Base-by-base conservation (phyloP, 257 asterid species). In the Nicotiana attenuata region DNA sequence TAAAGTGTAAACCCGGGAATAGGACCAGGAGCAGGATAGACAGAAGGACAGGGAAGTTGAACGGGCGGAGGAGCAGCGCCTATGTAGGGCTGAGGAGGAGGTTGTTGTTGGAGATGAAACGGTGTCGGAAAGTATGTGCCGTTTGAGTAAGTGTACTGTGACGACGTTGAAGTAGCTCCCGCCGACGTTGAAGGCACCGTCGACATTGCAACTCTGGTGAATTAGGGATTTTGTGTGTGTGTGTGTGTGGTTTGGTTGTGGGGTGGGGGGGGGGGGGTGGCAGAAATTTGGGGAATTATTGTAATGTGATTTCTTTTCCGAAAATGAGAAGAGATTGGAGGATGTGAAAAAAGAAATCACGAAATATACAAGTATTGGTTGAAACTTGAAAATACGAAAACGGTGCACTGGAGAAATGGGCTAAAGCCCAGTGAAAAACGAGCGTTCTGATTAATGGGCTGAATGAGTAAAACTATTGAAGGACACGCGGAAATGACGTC, bases 81-180 rank as follows among this genome's bases (percentile, higher is more conserved):
- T 83, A 89, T 91, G 87, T 92, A 92, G 60, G 95, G 38, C 24
- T 90, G 95, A 63, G 88, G 95, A 65, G 88, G 82, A 26, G 88
- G 90, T 79, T 89, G 77, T 75, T 89, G 99, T 78, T 96, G 98
- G 61, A 94, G 97, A 84, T 96, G 98, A 86, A 96, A 94, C 29
- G 98, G 98, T 73, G 97, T 96, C 82, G 99, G 97, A 29, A 94
- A 96, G 87, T 94, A 93, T 64, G 97, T 66, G 80, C 89, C 84
- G 22, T 90, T 90, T 19, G 97, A 81, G 85, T 92, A 92, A 13
- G 97, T 90, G 88, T 86, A 91, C 77, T 95, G 98, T 24, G 92
- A 79, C 61, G 95, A 80, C 2, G 95, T 89, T 1, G 97, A 88
- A 10, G 90, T 60, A 65, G 91, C 83, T 59, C 93, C 90, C 24